Base-by-base conservation (phyloP, 2,329 filamentous ascomycete species). In the Drechslera avenae region DNA sequence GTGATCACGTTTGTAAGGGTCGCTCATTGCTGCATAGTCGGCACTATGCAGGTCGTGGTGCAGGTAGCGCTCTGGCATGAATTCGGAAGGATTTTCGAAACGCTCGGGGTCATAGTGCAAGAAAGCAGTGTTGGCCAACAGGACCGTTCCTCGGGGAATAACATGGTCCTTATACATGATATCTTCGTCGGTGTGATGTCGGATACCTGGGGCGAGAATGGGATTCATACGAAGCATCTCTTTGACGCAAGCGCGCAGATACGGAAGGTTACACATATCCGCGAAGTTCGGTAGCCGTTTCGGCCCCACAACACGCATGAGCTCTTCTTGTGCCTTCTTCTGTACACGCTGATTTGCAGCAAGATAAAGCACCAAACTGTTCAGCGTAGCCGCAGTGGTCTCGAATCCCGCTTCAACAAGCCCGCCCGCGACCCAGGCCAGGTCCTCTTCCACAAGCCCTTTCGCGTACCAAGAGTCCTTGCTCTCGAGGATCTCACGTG, bases 131-230 rank as follows among this genome's bases (percentile, higher is more conserved):
- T 62, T 69, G 8, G 50, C 43, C 8, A 63, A 19, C 9, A 74
- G 33, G 3, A 66, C 61, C 6, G 72, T 68, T 16, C 63, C 65
- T 33, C 67, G 66, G 13, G 73, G 73, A 17, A 76, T 73, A 30
- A 53, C 42, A 31, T 68, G 62, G 28, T 64, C 63, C 26, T 71
- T 66, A 51, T 73, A 75, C 7, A 42, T 33, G 13, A 59, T 53
- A 19, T 73, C 69, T 5, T 57, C 55, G 16, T 46, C 60, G 12
- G 60, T 63, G 21, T 50, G 48, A 37, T 74, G 72, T 8, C 46
- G 54, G n/a, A 34, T 28, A 8, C 55, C 61, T 3, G 50, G 39
- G 3, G 33, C 59, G 2, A 48, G 50, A 4, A 59, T 55, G 4
- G 71, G 71, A 13, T 62, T 51, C 49, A 68, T 63, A 6, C 73